These are phyloP conservation scores for Ceriops decandra DNA, from an alignment of 345 rosid species.

Conservation along the genomic window DNA sequence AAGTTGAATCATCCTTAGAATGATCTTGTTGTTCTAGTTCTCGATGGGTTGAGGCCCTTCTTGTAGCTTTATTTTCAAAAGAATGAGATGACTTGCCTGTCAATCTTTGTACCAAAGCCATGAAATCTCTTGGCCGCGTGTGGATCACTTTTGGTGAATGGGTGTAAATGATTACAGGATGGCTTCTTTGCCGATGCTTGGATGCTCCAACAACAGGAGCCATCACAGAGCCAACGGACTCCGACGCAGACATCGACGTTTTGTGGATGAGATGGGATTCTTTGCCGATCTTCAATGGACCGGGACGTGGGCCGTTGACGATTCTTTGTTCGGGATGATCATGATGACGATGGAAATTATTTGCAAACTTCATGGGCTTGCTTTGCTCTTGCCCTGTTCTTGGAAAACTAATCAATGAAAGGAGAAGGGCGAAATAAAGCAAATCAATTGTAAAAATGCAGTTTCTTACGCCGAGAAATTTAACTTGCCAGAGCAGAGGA, in stretches of 20 bases:
- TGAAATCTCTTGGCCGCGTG: slow-evolving; percentile 18
- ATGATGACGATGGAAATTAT: not conserved
- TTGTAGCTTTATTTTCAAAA: not conserved
- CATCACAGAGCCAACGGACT: not conserved
- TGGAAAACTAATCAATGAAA: slow-evolving; percentile 1
- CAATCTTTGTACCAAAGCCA: slow-evolving; percentile 26
- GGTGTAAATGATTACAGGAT: slow-evolving; percentile 19
- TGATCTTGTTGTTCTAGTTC: not conserved
- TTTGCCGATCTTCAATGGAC: slow-evolving; percentile 19
- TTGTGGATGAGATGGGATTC: slow-evolving; percentile 18
- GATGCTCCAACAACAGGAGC: not conserved
- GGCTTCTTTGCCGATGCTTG: not conserved
- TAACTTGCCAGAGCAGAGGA: not conserved
- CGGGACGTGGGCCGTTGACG: slow-evolving; percentile 17
- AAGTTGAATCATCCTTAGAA: not conserved
- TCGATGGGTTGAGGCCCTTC: not conserved
- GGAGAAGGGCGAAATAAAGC: not conserved
- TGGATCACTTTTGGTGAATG: slow-evolving; percentile 24
- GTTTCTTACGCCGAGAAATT: too few species aligned
- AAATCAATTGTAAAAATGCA: too few species aligned
- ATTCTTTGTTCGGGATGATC: not conserved
- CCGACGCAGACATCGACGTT: not conserved
- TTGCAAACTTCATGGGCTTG: slow-evolving; percentile 13
- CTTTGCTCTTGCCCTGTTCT: not conserved
- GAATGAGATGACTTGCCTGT: slow-evolving; percentile 9